Conservation (phyloP, 2,329 filamentous ascomycete species). For the Aspergillus japonicus region DNA sequence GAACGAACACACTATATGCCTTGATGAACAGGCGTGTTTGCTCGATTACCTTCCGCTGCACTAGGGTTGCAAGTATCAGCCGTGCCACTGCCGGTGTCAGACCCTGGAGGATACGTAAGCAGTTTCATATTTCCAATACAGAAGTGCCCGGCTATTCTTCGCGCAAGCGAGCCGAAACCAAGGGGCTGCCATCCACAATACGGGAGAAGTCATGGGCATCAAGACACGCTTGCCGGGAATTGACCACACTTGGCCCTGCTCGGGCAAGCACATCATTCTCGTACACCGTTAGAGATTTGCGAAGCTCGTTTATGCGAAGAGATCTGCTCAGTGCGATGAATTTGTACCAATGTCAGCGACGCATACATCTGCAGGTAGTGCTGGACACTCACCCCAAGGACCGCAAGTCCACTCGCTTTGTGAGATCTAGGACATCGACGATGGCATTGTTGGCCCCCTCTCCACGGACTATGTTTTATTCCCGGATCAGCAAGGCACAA, state of each 20-base stretch:
- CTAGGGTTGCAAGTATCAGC: no score
- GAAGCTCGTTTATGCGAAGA: not conserved
- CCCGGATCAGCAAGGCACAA: not conserved
- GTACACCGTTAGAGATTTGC: slow-evolving; percentile 34
- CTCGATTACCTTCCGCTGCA: no score
- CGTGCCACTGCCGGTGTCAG: no score
- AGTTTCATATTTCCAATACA: no score
- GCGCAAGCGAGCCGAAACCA: slow-evolving; percentile 38
- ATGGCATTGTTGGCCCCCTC: slow-evolving; percentile 60
- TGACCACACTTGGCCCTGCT: slow-evolving; percentile 48
- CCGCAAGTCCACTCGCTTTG: slow-evolving; percentile 29
- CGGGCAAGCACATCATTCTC: slow-evolving; percentile 48
- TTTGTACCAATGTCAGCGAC: not conserved
- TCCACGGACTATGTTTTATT: slow-evolving; percentile 48
- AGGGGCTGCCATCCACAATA: slow-evolving; percentile 41
- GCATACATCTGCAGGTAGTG: not conserved
- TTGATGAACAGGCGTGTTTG: no score
- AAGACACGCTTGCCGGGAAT: slow-evolving; percentile 54
- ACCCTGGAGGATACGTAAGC: no score
- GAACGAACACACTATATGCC: no score
- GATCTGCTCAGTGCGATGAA: not conserved
- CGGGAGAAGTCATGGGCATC: slow-evolving; percentile 54
- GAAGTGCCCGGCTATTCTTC: not conserved
- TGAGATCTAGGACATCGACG: slow-evolving; percentile 51
- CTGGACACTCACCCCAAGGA: not conserved